These are phyloP conservation scores for Chlorella vulgaris DNA, from an alignment of 139 green algal genomes.

Conservation along the genomic window DNA sequence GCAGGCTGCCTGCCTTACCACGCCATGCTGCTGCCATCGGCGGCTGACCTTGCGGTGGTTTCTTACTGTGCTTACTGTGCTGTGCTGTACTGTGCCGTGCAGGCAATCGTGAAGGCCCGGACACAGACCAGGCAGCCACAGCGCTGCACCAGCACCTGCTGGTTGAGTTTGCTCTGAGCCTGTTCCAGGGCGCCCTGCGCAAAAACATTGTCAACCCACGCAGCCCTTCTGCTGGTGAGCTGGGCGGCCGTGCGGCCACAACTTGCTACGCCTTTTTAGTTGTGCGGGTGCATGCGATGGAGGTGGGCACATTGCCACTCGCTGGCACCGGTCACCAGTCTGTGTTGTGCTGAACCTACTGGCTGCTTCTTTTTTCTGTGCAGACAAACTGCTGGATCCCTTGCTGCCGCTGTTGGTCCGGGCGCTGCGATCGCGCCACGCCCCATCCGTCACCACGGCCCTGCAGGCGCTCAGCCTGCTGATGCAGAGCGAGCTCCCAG, in stretches of 20 bases:
- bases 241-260: background rate
- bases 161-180: slow-evolving; percentile 77
- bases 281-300: too few species aligned
- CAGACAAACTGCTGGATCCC: slow-evolving; percentile 65
- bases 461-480: slow-evolving; percentile 65
- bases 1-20: background rate
- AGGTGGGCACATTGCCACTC: too few species aligned
- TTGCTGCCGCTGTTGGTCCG: slow-evolving; percentile 77
- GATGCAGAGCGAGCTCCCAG: slow-evolving; percentile 59
- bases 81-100: too few species aligned
- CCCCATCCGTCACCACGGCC: slow-evolving; percentile 50
- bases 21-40: background rate
- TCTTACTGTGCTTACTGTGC: too few species aligned
- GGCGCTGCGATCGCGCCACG: slow-evolving; percentile 58
- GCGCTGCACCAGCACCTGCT: slow-evolving; percentile 80
- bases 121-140: too few species aligned
- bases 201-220: slow-evolving; percentile 52
- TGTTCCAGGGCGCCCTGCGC: slow-evolving; percentile 65
- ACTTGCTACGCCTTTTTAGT: too few species aligned
- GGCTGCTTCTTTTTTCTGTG: too few species aligned
- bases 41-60: background rate
- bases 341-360: too few species aligned
- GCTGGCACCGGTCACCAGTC: background rate
- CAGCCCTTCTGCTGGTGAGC: slow-evolving; percentile 22
- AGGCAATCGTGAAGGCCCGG: too few species aligned